Evolutionary conservation across 352 stramenopile species (phyloP).

Genomic region (Pythium aphanidermatum): DNA sequence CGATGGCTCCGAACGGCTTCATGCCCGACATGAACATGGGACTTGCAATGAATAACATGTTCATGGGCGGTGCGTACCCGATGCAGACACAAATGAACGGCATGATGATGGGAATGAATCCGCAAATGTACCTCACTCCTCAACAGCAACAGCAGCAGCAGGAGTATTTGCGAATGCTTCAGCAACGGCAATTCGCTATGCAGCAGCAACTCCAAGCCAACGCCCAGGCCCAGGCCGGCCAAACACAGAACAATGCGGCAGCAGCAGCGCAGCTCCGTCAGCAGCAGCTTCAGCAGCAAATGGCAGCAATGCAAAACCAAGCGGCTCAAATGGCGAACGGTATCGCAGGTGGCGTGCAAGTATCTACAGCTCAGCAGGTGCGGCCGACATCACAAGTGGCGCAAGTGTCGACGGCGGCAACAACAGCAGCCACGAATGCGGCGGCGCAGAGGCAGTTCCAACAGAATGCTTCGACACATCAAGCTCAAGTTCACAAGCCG

Average conservation of each 20-base stretch:
- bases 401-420: background rate
- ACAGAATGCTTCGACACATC: background rate
- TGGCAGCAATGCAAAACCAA: constrained; percentile 12
- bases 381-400: constrained; percentile 5
- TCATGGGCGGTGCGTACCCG: constrained; percentile 53
- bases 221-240: background rate
- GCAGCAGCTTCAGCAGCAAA: constrained; percentile 32
- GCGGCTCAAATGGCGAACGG: background rate
- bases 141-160: constrained; percentile 45
- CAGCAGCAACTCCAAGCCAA: constrained; percentile 9
- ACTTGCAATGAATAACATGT: constrained; percentile 55
- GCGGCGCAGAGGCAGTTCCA: constrained; percentile 11
- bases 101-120: constrained; percentile 67
- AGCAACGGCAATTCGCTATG: no score
- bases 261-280: constrained; percentile 12
- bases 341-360: constrained; percentile 6
- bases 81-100: constrained; percentile 42
- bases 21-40: constrained; percentile 50
- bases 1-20: constrained; percentile 11
- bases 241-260: constrained; percentile 8
- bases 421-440: background rate
- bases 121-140: constrained; percentile 57
- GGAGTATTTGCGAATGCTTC: no score
- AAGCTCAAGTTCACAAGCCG: background rate
- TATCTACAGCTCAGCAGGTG: constrained; percentile 1